These are phyloP conservation scores for Helotiales sp. DNA, from an alignment of 2,329 filamentous ascomycete species.

Conservation along the genomic window DNA sequence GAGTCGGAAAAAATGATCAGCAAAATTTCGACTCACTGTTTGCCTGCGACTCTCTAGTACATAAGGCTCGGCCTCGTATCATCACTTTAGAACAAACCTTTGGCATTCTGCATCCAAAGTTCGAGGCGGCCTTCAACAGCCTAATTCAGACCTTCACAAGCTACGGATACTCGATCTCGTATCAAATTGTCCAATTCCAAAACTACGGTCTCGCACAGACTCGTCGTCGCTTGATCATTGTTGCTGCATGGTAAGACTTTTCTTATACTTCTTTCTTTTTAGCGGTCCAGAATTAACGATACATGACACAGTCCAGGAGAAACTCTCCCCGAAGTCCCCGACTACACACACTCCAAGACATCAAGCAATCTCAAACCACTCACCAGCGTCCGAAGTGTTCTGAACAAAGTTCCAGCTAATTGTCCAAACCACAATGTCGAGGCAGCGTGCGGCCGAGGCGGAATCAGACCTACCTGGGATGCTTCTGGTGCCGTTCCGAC, in stretches of 20 bases:
- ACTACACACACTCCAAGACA: constrained; percentile 58
- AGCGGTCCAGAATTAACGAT: not conserved
- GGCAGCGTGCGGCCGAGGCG: not conserved
- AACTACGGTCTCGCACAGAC: constrained; percentile 44
- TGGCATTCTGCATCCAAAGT: constrained; percentile 55
- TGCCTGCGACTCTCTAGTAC: constrained; percentile 58
- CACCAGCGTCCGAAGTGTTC: constrained; percentile 48
- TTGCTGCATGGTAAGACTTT: constrained; percentile 53
- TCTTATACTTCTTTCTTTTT: no score
- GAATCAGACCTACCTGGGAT: constrained; percentile 47
- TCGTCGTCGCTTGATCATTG: constrained; percentile 54
- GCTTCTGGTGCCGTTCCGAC: constrained; percentile 52
- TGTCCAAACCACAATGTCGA: constrained; percentile 48
- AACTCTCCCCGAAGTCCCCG: constrained; percentile 66
- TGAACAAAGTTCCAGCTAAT: constrained; percentile 32
- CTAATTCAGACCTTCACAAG: constrained; percentile 68
- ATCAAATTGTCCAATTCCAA: constrained; percentile 61
- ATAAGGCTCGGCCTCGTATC: constrained; percentile 64
- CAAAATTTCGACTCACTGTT: constrained; percentile 66
- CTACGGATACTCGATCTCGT: constrained; percentile 70
- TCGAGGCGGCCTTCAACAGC: constrained; percentile 21
- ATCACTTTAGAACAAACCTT: constrained; percentile 80
- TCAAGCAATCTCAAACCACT: constrained; percentile 47
- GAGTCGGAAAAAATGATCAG: constrained; percentile 62
- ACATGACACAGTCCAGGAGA: constrained; percentile 64